Evolutionary conservation across 305 asterid genomes (phyloP).

Genomic region (Plantago coronopus): DNA sequence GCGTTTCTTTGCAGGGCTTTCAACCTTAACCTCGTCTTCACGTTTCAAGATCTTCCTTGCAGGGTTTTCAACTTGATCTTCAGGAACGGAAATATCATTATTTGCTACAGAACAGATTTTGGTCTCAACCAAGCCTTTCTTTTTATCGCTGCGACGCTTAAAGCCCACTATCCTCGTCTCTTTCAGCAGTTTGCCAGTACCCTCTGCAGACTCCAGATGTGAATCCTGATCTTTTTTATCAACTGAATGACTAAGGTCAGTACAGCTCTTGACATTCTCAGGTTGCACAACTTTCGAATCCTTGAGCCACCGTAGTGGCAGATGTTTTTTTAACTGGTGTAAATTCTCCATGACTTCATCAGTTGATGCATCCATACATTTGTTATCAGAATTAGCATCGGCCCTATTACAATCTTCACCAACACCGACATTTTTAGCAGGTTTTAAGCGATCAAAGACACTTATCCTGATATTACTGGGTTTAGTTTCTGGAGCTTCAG

Average conservation of each 20-base stretch:
- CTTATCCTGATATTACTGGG: slow-evolving; percentile 39
- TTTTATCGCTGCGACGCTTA: slow-evolving; percentile 52
- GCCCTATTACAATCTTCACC: slow-evolving; percentile 27
- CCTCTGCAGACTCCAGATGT: slow-evolving; percentile 24
- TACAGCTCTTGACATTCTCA: slow-evolving; percentile 21
- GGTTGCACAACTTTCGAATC: slow-evolving; percentile 26
- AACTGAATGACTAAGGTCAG: slow-evolving; percentile 24
- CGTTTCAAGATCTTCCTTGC: slow-evolving; percentile 20
- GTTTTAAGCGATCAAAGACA: slow-evolving; percentile 60
- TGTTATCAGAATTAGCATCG: slow-evolving; percentile 19
- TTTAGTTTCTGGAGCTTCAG: slow-evolving; percentile 30
- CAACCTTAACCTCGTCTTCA: too few relatives aligned
- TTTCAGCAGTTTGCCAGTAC: slow-evolving; percentile 30
- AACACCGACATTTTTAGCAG: slow-evolving; percentile 19
- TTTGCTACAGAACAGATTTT: slow-evolving; percentile 9
- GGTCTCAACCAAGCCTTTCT: slow-evolving; percentile 27
- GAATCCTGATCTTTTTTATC: slow-evolving; percentile 22
- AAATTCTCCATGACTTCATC: slow-evolving; percentile 60
- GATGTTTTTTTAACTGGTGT: slow-evolving; percentile 32
- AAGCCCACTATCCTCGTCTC: slow-evolving; percentile 59
- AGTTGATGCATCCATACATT: slow-evolving; percentile 42
- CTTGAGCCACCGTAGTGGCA: slow-evolving; percentile 24
- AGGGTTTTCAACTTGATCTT: slow-evolving; percentile 27
- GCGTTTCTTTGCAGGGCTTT: slow-evolving; percentile 27
- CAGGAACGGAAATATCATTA: slow-evolving; percentile 15